Evolutionary conservation across 2,329 filamentous ascomycete genomes (phyloP).

Genomic region (Claviceps arundinis): DNA sequence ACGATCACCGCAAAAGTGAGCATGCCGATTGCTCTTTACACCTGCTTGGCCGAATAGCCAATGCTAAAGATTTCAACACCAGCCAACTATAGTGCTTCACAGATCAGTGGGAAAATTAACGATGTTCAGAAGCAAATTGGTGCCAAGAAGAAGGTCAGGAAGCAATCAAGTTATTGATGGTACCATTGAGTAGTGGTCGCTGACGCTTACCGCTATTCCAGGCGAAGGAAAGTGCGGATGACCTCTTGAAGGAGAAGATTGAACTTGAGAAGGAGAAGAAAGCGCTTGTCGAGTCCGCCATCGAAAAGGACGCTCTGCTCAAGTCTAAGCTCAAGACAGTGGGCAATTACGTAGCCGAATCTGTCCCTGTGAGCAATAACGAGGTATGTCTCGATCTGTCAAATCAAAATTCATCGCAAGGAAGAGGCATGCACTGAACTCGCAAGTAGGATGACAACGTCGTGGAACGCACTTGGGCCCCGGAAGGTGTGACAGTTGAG

Average conservation of each 20-base stretch:
- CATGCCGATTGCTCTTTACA: background rate
- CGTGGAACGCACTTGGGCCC: conserved; percentile 65
- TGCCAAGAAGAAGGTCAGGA: conserved; percentile 66
- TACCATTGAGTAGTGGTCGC: background rate
- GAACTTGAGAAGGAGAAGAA: conserved; percentile 74
- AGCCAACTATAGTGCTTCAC: conserved; percentile 62
- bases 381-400: conserved; percentile 37
- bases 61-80: background rate
- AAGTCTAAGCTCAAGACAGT: conserved; percentile 71
- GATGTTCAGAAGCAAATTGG: conserved; percentile 81
- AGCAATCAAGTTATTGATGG: background rate
- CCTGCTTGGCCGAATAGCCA: background rate
- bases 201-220: conserved; percentile 15
- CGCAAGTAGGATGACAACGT: conserved; percentile 58
- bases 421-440: background rate
- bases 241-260: conserved; percentile 65
- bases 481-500: conserved; percentile 58
- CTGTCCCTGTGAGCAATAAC: conserved; percentile 69
- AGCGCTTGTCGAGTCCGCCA: conserved; percentile 57
- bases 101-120: conserved; percentile 78
- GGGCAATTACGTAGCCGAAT: conserved; percentile 62
- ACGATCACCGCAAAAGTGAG: conserved; percentile 67
- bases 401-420: background rate
- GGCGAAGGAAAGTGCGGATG: conserved; percentile 77
- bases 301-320: conserved; percentile 60